Conservation (phyloP, 1,284 basidiomycete species). For the Ustilago cynodontis region DNA sequence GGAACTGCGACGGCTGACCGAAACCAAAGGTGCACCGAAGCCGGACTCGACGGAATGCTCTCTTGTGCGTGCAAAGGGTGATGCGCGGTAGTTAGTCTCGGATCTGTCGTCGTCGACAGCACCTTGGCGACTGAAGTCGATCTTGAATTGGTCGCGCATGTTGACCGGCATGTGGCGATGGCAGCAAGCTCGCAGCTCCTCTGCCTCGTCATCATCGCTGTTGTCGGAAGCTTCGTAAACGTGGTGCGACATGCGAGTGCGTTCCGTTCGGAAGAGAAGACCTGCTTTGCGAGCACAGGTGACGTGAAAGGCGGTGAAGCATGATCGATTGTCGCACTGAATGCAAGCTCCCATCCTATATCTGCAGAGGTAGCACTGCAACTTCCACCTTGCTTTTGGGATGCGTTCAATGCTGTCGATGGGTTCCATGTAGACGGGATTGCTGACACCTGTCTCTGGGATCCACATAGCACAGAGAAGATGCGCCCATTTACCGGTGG, state of each 20-base stretch:
- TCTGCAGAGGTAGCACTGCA: slow-evolving; percentile 87
- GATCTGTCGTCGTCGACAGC: slow-evolving; percentile 35
- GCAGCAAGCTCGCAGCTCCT: slow-evolving; percentile 61
- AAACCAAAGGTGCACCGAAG: slow-evolving; percentile 38
- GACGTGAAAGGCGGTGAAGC: slow-evolving; percentile 93
- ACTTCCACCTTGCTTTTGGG: slow-evolving; percentile 91
- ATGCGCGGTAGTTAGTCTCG: slow-evolving; percentile 38
- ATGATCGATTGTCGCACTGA: slow-evolving; percentile 91
- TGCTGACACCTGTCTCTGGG: slow-evolving; percentile 92
- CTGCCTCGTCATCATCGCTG: slow-evolving; percentile 48
- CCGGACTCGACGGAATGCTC: slow-evolving; percentile 47
- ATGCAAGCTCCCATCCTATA: slow-evolving; percentile 90
- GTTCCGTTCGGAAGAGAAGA: slow-evolving; percentile 56
- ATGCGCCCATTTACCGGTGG: slow-evolving; percentile 93
- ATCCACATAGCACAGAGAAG: slow-evolving; percentile 98
- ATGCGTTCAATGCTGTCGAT: slow-evolving; percentile 90
- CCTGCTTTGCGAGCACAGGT: slow-evolving; percentile 82
- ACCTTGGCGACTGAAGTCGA: slow-evolving; percentile 35
- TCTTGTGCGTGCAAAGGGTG: slow-evolving; percentile 45
- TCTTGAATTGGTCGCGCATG: slow-evolving; percentile 47
- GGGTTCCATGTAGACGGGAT: slow-evolving; percentile 98
- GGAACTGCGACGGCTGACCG: slow-evolving; percentile 49
- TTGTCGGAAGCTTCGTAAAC: slow-evolving; percentile 50
- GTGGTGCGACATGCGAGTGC: slow-evolving; percentile 52
- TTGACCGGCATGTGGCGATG: slow-evolving; percentile 62